A percentile compares a stretch with the other conserved stretches of the same genome.
Conservation (phyloP, 2,329 filamentous ascomycete genomes). For the Drechslerella dactyloides region DNA sequence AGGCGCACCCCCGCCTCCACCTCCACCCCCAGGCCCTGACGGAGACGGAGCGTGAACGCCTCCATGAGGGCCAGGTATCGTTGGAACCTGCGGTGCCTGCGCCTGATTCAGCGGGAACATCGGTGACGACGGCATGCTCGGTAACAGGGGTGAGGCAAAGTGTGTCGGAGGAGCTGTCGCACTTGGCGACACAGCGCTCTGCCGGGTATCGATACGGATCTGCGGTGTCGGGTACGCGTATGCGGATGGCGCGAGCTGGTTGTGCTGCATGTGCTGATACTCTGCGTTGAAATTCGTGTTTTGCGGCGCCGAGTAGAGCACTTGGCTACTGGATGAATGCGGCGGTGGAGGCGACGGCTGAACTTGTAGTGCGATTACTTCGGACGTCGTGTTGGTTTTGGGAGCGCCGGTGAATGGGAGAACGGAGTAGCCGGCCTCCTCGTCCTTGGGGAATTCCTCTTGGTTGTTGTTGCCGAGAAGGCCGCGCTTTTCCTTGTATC, state of each 20-base stretch:
- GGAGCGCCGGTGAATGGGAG: constrained; percentile 7
- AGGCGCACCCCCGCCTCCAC: background rate
- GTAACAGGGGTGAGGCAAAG: constrained; percentile 37
- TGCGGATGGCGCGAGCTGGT: constrained; percentile 8
- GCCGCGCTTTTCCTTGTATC: constrained; percentile 35
- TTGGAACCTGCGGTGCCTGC: background rate
- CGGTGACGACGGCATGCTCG: constrained; percentile 41
- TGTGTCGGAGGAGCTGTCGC: constrained; percentile 31
- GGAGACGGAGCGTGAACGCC: background rate
- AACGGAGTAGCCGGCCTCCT: constrained; percentile 27
- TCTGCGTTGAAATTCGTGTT: background rate
- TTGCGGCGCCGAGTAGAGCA: background rate
- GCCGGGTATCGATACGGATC: constrained; percentile 36
- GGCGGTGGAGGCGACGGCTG: background rate
- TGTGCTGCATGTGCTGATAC: constrained; percentile 7
- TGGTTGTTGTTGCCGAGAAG: constrained; percentile 4
- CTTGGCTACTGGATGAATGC: background rate
- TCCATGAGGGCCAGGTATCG: background rate
- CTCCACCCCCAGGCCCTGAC: background rate
- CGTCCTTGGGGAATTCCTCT: constrained; percentile 15
- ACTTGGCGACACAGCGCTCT: constrained; percentile 19
- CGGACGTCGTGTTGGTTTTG: background rate
- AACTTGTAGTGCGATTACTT: background rate
- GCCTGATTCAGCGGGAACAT: constrained; percentile 26
- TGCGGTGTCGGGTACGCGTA: constrained; percentile 31